A percentile compares a stretch with the other conserved stretches of the same genome.
phyloP scores from a whole-genome alignment of 352 stramenopile species.

The Pythium aquatile region DNA sequence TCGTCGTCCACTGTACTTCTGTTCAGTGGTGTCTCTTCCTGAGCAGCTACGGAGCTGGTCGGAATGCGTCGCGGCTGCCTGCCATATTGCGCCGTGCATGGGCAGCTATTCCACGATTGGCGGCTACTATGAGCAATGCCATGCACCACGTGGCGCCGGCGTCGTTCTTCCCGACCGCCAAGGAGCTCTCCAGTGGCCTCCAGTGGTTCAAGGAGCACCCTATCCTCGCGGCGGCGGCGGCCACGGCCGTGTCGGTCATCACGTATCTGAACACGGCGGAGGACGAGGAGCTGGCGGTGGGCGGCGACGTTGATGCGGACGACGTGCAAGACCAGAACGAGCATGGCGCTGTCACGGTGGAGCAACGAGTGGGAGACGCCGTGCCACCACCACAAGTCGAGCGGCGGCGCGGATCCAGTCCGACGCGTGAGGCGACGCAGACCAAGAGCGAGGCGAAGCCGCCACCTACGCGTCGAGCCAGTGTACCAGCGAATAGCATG shows the following conservation, averaged over 20 bases:
- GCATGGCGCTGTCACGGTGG: background rate
- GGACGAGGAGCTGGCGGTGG: slow-evolving; percentile 10
- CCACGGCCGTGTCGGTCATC: slow-evolving; percentile 81
- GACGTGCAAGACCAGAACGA: background rate
- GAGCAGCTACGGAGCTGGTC: background rate
- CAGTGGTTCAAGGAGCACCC: slow-evolving; percentile 88
- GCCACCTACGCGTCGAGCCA: slow-evolving; percentile 8
- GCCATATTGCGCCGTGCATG: background rate
- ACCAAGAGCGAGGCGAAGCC: background rate
- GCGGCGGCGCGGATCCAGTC: slow-evolving; percentile 19
- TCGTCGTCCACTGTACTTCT: slow-evolving; percentile 12
- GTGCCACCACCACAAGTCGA: background rate
- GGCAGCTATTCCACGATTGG: background rate
- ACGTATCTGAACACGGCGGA: slow-evolving; percentile 70
- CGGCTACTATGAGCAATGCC: slow-evolving; percentile 33
- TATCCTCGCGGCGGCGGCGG: slow-evolving; percentile 70
- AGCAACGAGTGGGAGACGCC: background rate
- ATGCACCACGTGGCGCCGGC: slow-evolving; percentile 39
- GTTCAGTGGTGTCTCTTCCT: slow-evolving; percentile 19
- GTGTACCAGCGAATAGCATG: slow-evolving; percentile 19
- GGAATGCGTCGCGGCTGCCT: slow-evolving; percentile 5
- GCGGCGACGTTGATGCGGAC: background rate
- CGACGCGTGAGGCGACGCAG: background rate
- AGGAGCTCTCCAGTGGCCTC: slow-evolving; percentile 78
- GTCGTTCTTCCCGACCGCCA: slow-evolving; percentile 85